Evolutionary conservation across 768 basidiomycete genomes (phyloP), one percentile per base, ranked within the genome.

Genomic region (Dacryopinax primogenitus): DNA sequence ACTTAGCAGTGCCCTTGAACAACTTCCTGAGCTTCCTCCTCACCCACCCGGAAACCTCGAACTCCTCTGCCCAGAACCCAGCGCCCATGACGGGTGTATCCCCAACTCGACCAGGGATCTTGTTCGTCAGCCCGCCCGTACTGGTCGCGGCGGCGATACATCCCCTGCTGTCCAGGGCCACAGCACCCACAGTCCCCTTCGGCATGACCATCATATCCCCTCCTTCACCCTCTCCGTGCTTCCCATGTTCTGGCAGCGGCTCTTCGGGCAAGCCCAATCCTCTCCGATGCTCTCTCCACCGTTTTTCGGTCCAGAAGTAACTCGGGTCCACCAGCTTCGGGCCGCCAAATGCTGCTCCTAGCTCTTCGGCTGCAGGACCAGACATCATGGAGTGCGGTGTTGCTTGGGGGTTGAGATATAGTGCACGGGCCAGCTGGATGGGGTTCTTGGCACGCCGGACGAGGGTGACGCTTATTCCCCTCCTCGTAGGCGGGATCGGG

Each of bases 61-160:
- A 92, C 74, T 89, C 84, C 70, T 88, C 88, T 9, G 88, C 87
- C 88, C 88, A 92, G 74, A 86, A 92, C 0, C 90, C 90, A 13
- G 82, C 76, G 2, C 86, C 88, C 82, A 87, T 85, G 32, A 80
- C 73, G 0, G 90, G 89, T 0, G 90, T 92, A 70, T 91, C 90
- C 1, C 90, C 89, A n/a, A 92, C 77, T 3, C 90, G 80, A 6
- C 90, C 90, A 18, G 84, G 86, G 9, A 90, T 79, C 73, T 92
- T 92, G 74, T 92, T 92, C 36, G 88, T 92, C 58, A 77, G 78
- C 0, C 90, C 90, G 35, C 90, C 90, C 0, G 90, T 92, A 0
- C 89, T 90, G 0, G 90, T 92, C 18, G 85, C 76, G 1, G 79
- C 75, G 0, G 85, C 82, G 66, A 92, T 84, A 70, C 88, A 90